Percentiles rank a stretch among this genome's conserved stretches.
phyloP scores from a whole-genome alignment of 768 basidiomycete genomes.

The Boletus coccyginus region DNA sequence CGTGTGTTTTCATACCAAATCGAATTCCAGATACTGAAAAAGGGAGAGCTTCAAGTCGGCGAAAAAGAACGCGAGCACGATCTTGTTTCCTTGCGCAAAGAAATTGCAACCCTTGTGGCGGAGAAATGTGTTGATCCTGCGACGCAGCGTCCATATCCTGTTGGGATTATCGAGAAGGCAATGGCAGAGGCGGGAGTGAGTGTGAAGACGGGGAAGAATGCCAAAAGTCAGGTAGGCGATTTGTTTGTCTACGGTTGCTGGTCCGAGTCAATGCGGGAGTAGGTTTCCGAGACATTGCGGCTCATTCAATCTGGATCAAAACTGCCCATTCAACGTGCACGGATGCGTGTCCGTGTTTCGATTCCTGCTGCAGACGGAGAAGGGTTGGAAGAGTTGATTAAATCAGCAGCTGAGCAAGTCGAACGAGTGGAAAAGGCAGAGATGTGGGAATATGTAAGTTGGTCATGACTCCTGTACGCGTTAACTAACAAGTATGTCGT shows the following conservation, averaged over 20 bases:
- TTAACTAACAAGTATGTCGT: constrained; percentile 10
- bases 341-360: constrained; percentile 86
- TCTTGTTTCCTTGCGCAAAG: constrained; percentile 72
- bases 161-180: constrained; percentile 96
- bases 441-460: constrained; percentile 85
- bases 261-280: background rate
- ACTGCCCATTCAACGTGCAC: constrained; percentile 89
- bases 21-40: constrained; percentile 75
- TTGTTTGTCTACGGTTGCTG: background rate
- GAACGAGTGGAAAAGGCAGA: constrained; percentile 78
- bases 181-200: constrained; percentile 96
- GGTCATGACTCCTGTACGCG: background rate
- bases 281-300: constrained; percentile 91
- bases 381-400: constrained; percentile 64
- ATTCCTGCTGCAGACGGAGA: constrained; percentile 68
- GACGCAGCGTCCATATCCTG: constrained; percentile 86
- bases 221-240: constrained; percentile 81
- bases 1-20: background rate
- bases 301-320: constrained; percentile 75
- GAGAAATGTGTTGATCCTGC: constrained; percentile 95
- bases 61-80: constrained; percentile 97
- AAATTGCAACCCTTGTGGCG: constrained; percentile 92
- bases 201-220: constrained; percentile 82
- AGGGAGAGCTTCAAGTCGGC: constrained; percentile 95
- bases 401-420: constrained; percentile 74